Conservation (phyloP, 2,329 filamentous ascomycete genomes). For the Neonectria coccinea region DNA sequence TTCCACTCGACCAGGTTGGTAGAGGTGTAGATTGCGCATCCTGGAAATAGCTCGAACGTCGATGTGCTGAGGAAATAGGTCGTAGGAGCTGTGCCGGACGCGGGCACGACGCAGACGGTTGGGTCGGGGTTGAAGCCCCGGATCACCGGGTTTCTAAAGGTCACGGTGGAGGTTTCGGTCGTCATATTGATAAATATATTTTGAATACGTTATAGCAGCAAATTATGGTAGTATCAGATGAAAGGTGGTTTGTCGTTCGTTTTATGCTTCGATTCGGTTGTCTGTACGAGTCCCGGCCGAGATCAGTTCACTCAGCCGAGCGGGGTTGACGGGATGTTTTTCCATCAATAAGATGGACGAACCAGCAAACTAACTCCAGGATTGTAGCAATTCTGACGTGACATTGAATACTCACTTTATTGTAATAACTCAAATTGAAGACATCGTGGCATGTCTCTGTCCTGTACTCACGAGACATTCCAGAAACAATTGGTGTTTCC, state of each 20-base stretch:
- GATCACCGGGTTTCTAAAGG: slow-evolving; percentile 65
- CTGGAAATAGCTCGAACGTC: slow-evolving; percentile 72
- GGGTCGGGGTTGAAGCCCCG: slow-evolving; percentile 73
- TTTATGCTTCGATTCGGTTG: background rate
- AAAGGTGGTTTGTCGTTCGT: background rate
- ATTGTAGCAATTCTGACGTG: background rate
- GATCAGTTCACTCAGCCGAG: slow-evolving; percentile 4
- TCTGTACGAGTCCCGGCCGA: background rate
- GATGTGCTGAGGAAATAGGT: slow-evolving; percentile 70
- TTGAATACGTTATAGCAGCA: background rate
- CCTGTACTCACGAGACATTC: background rate
- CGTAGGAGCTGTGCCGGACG: slow-evolving; percentile 43
- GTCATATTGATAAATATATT: slow-evolving; percentile 16
- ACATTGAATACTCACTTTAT: background rate
- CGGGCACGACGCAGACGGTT: slow-evolving; percentile 56
- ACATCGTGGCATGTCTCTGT: background rate
- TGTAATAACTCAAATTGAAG: too few relatives aligned
- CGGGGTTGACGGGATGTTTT: background rate
- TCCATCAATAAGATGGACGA: slow-evolving; percentile 4
- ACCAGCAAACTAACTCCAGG: background rate
- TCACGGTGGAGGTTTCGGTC: background rate
- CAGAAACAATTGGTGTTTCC: too few relatives aligned
- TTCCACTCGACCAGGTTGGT: slow-evolving; percentile 64
- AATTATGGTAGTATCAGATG: background rate
- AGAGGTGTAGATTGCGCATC: slow-evolving; percentile 70